These are phyloP conservation scores for Pyrus hybrid DNA, from an alignment of 331 rosid species.

Conservation along the genomic window DNA sequence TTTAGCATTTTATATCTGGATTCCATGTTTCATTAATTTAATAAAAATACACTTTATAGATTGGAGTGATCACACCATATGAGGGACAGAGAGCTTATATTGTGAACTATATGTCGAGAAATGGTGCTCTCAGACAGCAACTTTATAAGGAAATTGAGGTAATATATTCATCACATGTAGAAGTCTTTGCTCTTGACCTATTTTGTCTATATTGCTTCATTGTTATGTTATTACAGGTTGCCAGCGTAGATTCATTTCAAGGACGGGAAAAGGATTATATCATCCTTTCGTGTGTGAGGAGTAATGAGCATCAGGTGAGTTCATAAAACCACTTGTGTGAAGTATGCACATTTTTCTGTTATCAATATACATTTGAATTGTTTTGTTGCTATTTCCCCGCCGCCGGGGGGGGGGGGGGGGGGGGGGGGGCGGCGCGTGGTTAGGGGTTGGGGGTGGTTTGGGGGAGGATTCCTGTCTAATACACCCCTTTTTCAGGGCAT, in stretches of 20 bases:
- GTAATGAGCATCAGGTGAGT: slow-evolving; percentile 98
- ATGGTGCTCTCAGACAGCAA: slow-evolving; percentile 98
- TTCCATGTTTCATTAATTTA: neutral
- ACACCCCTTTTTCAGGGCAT: slow-evolving; percentile 58
- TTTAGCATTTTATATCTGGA: neutral
- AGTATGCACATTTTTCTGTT: neutral
- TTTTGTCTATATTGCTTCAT: neutral
- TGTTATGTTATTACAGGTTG: slow-evolving; percentile 56
- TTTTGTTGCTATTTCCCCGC: no score
- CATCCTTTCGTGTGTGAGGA: slow-evolving; percentile 92
- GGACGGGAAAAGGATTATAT: slow-evolving; percentile 99
- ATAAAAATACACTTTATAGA: slow-evolving; percentile 34
- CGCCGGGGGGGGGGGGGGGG: no score
- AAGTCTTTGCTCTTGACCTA: neutral
- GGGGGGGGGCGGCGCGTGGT: no score
- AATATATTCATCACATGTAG: slow-evolving; percentile 2
- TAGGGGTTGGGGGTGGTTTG: no score
- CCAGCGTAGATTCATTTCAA: slow-evolving; percentile 98
- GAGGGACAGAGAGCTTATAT: slow-evolving; percentile 99
- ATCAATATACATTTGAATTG: neutral
- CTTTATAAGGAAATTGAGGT: slow-evolving; percentile 99
- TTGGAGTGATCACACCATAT: slow-evolving; percentile 97
- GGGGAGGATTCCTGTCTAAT: slow-evolving; percentile 6
- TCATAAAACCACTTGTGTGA: neutral
- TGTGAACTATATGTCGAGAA: slow-evolving; percentile 95